These are phyloP conservation scores for Trypanosomatidae sp. DNA, from an alignment of 208 protist species.

Conservation along the genomic window DNA sequence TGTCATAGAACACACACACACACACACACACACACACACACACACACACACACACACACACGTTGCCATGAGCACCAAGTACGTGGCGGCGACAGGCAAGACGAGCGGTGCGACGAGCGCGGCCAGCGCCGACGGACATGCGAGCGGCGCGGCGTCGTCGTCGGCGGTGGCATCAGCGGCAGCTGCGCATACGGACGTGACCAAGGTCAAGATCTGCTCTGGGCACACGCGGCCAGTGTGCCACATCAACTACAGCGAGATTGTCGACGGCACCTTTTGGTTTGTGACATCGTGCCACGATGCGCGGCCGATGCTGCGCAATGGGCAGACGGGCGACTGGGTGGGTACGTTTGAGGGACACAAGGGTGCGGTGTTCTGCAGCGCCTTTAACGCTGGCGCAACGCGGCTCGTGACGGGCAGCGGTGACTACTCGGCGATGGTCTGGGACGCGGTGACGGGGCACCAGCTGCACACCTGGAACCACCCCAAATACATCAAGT, in stretches of 20 bases:
- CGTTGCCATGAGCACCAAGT: conserved; percentile 35
- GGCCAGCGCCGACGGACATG: conserved; percentile 6
- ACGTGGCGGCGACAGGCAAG: conserved; percentile 44
- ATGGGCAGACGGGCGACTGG: conserved; percentile 93
- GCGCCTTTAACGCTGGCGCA: conserved; percentile 72
- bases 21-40: no score
- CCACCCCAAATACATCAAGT: conserved; percentile 92
- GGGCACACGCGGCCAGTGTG: conserved; percentile 84
- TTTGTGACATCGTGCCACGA: conserved; percentile 88
- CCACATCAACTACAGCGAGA: conserved; percentile 88
- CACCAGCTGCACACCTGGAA: conserved; percentile 80
- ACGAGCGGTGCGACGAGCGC: conserved; percentile 9
- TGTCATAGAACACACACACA: no score
- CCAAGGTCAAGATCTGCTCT: conserved; percentile 87
- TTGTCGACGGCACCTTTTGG: conserved; percentile 86
- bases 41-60: no score
- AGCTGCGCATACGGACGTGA: conserved; percentile 21
- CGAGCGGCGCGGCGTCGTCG: no score
- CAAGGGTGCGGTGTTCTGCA: conserved; percentile 92
- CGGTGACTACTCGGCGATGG: conserved; percentile 89
- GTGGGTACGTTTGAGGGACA: conserved; percentile 93
- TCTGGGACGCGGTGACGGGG: conserved; percentile 89
- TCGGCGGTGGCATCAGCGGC: no score
- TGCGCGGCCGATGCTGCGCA: conserved; percentile 89
- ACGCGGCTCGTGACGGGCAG: conserved; percentile 85